A percentile compares a stretch with the other conserved stretches of the same genome.
These are phyloP conservation scores for Orychophragmus violaceus DNA, from an alignment of 345 rosid species.

Conservation along the genomic window DNA sequence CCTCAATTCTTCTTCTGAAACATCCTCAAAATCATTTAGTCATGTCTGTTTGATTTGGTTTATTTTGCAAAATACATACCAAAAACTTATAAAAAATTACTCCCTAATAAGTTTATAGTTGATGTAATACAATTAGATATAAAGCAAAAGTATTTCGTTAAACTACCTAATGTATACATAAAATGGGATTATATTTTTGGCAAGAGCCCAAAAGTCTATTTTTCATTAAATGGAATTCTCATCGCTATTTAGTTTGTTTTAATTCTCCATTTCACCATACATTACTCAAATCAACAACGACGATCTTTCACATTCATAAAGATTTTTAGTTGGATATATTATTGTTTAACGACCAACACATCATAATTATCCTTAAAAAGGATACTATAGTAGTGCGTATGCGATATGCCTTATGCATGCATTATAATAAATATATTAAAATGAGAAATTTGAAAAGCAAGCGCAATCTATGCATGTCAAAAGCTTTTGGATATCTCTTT, in stretches of 20 bases:
- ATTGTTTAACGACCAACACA: background rate
- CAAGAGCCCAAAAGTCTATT: background rate
- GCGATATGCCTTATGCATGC: conserved; percentile 17
- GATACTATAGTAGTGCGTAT: conserved; percentile 3
- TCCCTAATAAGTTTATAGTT: background rate
- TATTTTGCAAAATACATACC: background rate
- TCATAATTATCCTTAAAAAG: background rate
- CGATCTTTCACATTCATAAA: background rate
- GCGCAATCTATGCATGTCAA: conserved; percentile 34
- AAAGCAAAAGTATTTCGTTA: background rate
- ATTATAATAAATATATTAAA: conserved; percentile 8
- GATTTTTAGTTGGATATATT: background rate
- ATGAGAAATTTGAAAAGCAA: conserved; percentile 16
- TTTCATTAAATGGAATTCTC: background rate
- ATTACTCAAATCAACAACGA: background rate
- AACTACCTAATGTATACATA: background rate
- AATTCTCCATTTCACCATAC: background rate
- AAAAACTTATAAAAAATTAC: background rate
- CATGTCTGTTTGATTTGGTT: background rate
- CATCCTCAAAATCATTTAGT: no score
- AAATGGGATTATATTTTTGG: background rate
- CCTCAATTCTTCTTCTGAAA: no score
- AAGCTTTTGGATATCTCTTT: conserved; percentile 18
- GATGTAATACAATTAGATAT: background rate
- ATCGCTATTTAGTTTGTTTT: background rate